Percentiles rank a stretch among this genome's conserved stretches.
phyloP scores from a whole-genome alignment of 495 filamentous ascomycete genomes.

The Hyphodiscus hymeniophilus region DNA sequence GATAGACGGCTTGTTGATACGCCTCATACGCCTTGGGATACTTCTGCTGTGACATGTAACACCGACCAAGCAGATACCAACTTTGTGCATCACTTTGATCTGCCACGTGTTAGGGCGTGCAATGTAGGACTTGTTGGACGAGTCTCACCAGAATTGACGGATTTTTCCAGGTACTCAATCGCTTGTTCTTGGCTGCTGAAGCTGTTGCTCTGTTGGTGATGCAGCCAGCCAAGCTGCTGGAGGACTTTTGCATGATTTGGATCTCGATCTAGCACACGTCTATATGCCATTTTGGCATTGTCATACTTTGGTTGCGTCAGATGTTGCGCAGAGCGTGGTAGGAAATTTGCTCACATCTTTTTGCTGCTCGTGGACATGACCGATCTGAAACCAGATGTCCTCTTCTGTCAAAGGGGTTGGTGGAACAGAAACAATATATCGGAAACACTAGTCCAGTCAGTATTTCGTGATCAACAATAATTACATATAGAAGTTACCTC shows the following conservation, averaged over 20 bases:
- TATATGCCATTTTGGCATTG: constrained; percentile 82
- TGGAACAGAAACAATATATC: constrained; percentile 92
- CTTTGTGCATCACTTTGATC: constrained; percentile 94
- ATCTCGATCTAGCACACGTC: constrained; percentile 87
- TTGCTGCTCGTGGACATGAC: constrained; percentile 97
- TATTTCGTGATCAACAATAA: constrained; percentile 2
- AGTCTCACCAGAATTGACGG: constrained; percentile 81
- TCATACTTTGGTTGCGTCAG: constrained; percentile 60
- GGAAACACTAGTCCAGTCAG: constrained; percentile 69
- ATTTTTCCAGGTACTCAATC: constrained; percentile 96
- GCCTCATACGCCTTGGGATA: constrained; percentile 99
- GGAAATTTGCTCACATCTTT: constrained; percentile 73
- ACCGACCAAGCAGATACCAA: constrained; percentile 96
- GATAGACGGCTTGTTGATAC: constrained; percentile 98
- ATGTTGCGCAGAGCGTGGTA: not conserved
- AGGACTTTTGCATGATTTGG: constrained; percentile 97
- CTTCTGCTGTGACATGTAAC: constrained; percentile 99
- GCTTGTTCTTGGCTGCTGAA: constrained; percentile 90
- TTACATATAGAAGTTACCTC: constrained; percentile 55
- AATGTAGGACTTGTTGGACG: constrained; percentile 7
- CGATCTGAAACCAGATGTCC: constrained; percentile 99
- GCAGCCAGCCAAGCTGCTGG: constrained; percentile 95
- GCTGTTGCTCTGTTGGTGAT: constrained; percentile 87
- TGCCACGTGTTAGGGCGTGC: constrained; percentile 37
- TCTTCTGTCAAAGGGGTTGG: constrained; percentile 91